phyloP scores from a whole-genome alignment of 768 basidiomycete genomes.

The Clathrus columnatus region DNA sequence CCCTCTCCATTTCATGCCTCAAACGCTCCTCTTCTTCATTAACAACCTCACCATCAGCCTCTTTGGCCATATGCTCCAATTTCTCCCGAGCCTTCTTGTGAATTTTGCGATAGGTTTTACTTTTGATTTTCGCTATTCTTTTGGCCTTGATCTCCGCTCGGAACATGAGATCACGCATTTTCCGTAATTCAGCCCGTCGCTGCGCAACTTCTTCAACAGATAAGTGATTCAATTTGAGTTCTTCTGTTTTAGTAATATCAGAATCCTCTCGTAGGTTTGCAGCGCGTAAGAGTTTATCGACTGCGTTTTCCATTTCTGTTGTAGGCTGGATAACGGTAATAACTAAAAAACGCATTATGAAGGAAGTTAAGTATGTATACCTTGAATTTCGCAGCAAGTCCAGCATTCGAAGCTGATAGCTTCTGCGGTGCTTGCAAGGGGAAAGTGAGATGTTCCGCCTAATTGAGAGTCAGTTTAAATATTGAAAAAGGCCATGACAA shows the following conservation, averaged over 20 bases:
- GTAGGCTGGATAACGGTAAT: slow-evolving; percentile 45
- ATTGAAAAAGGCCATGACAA: not conserved
- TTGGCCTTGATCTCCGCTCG: slow-evolving; percentile 87
- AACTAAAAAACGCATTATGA: not conserved
- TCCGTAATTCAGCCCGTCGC: slow-evolving; percentile 71
- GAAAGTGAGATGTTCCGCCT: slow-evolving; percentile 85
- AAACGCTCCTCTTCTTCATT: slow-evolving; percentile 43
- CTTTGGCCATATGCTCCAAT: slow-evolving; percentile 33
- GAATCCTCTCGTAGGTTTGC: slow-evolving; percentile 72
- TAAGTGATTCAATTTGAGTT: slow-evolving; percentile 75
- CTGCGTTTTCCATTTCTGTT: slow-evolving; percentile 75
- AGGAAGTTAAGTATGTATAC: slow-evolving; percentile 27
- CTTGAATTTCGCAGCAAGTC: slow-evolving; percentile 79
- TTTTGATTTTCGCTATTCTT: slow-evolving; percentile 91
- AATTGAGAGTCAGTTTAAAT: slow-evolving; percentile 8
- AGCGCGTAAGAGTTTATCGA: slow-evolving; percentile 69
- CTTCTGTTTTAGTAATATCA: slow-evolving; percentile 69
- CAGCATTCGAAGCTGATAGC: slow-evolving; percentile 56
- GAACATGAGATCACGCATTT: slow-evolving; percentile 90
- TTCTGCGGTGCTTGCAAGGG: slow-evolving; percentile 61
- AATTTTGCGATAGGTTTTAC: slow-evolving; percentile 82
- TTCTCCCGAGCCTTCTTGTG: slow-evolving; percentile 71
- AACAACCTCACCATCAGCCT: slow-evolving; percentile 41
- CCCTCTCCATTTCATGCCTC: slow-evolving; percentile 70
- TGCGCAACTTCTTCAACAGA: slow-evolving; percentile 79